Evolutionary conservation across 345 rosid species (phyloP).

Genomic region (Citrus inodora): DNA sequence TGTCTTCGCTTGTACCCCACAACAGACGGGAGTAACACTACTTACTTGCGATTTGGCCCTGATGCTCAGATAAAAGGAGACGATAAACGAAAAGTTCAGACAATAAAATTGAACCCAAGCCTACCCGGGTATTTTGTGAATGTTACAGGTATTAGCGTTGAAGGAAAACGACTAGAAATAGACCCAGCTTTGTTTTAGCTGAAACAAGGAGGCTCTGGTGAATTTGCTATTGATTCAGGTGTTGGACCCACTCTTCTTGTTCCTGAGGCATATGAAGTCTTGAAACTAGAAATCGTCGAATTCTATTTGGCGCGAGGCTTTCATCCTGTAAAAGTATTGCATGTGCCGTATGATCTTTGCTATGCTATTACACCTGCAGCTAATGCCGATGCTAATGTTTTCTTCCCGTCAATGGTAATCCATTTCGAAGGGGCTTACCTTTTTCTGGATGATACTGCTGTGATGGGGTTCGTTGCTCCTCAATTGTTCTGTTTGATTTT

Average conservation of each 20-base stretch:
- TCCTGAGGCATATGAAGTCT: background rate
- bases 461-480: no score
- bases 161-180: background rate
- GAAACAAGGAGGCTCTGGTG: background rate
- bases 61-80: no score
- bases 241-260: background rate
- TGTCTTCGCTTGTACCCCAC: no score
- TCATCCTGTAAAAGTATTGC: background rate
- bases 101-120: no score
- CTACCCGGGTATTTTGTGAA: background rate
- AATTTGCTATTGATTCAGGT: slow-evolving; percentile 12
- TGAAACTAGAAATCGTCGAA: background rate
- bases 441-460: background rate
- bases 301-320: background rate
- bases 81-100: no score
- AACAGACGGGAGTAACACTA: no score
- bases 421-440: background rate
- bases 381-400: background rate
- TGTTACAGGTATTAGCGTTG: background rate
- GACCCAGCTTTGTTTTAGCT: background rate
- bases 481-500: no score
- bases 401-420: background rate
- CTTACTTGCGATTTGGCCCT: no score
- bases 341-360: background rate
- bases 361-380: background rate